Base-by-base conservation (phyloP, 805 yeast species). In the Saccharomycopsis babjevae region DNA sequence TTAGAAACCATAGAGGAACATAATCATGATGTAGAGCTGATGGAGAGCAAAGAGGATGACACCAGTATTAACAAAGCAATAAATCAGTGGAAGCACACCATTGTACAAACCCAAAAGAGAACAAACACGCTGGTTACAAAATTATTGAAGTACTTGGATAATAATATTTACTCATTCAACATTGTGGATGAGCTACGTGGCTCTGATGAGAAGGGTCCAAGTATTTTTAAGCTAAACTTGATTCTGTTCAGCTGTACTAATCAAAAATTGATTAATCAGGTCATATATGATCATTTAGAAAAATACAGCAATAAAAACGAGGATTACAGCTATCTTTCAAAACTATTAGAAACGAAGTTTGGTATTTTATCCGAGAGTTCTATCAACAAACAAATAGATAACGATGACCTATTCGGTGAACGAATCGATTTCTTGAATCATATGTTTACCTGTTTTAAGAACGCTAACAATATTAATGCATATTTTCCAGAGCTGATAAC, bases 81-180 rank as follows among this genome's bases (percentile, higher is more conserved):
- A 15, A 18, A 18, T 7, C 20, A 34, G 5, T 63, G 65, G 65
- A 50, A 60, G 40, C 56, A 54, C 8, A 59, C 15, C 16, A 43
- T 60, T 20, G 50, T 39, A 15, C 39, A 39, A 18, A 34, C 52
- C 16, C 63, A 57, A 22, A 63, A 63, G 58, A 46, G 55, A 39
- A 20, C 60, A 10, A 56, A 60, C 39, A 50, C 34, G 50, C 56
- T 38, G 28, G 42, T 57, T 25, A 50, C 55, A 16, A 57, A 57
- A 50, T 16, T 63, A 25, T 13, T 59, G 6, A 60, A 56, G 54
- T 52, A 57, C 38, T 34, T 63, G 11, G 66, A 63, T 50, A 61
- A 57, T 38, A 63, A 59, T 39, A 59, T 63, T 8, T 61, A 61
- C 34, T 57, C 59, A 8, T 63, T 63, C 57, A 60, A 63, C 57